Percentiles rank a stretch among this genome's conserved stretches.
Evolutionary conservation across 2,329 filamentous ascomycete species (phyloP).

Genomic region (Bretziella fagacearum): DNA sequence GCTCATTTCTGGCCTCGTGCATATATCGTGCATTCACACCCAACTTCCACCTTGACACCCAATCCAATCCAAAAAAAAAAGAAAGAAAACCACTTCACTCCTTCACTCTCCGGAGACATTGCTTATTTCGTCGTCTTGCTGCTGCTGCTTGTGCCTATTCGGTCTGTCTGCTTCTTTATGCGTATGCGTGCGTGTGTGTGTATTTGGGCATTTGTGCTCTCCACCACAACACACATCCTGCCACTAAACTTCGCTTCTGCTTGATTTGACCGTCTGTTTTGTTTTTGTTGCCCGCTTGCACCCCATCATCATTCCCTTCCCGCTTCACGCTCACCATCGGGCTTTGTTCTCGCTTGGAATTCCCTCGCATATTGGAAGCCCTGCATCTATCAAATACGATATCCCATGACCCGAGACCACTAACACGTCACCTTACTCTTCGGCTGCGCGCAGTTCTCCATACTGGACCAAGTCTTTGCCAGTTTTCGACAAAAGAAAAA

Average conservation of each 20-base stretch:
- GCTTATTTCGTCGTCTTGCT: neutral
- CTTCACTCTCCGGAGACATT: neutral
- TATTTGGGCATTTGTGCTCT: neutral
- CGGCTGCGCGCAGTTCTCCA: constrained; percentile 10
- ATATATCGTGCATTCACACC: neutral
- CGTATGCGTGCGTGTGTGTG: neutral
- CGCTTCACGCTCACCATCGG: neutral
- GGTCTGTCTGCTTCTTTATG: neutral
- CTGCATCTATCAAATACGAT: constrained; percentile 13
- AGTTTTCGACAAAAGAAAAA: neutral
- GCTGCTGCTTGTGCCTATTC: neutral
- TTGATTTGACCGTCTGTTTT: neutral
- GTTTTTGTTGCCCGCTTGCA: neutral
- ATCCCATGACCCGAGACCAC: constrained; percentile 11
- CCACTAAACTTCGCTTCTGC: neutral
- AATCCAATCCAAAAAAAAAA: neutral
- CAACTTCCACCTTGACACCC: neutral
- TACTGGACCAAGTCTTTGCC: constrained; percentile 9
- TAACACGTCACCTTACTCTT: constrained; percentile 15
- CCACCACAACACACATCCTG: neutral
- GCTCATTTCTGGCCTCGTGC: neutral
- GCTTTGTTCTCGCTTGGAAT: neutral
- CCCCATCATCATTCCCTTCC: neutral
- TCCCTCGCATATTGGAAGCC: constrained; percentile 8
- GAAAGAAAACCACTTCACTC: too few species aligned